Percentiles rank a stretch among this genome's conserved stretches.
Conservation (phyloP, 2,329 filamentous ascomycete species). For the Aureobasidium uvarum region DNA sequence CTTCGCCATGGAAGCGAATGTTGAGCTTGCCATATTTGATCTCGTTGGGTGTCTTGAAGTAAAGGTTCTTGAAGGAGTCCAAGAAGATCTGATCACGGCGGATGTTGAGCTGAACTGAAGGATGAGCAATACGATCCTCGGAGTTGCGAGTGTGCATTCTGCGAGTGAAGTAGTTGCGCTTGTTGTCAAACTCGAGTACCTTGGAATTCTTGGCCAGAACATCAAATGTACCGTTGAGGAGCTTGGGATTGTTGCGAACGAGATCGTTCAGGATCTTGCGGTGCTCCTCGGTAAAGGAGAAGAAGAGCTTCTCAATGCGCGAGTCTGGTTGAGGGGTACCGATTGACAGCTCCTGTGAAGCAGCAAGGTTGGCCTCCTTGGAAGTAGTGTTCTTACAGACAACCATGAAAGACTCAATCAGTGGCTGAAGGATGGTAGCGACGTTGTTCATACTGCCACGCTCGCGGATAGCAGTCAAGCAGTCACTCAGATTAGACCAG, state of each 20-base stretch:
- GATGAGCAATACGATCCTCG: conserved; percentile 68
- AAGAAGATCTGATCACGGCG: conserved; percentile 95
- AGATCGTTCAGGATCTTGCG: conserved; percentile 97
- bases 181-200: conserved; percentile 98
- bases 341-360: conserved; percentile 62
- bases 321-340: conserved; percentile 76
- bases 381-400: conserved; percentile 97
- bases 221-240: conserved; percentile 98
- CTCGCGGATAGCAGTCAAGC: conserved; percentile 81
- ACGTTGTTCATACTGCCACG: conserved; percentile 96
- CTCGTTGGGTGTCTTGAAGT: conserved; percentile 94
- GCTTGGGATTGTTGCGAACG: conserved; percentile 91
- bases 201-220: conserved; percentile 97
- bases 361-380: conserved; percentile 58
- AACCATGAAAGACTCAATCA: conserved; percentile 97
- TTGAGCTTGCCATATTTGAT: conserved; percentile 99
- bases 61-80: conserved; percentile 96
- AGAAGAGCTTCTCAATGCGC: conserved; percentile 87
- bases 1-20: conserved; percentile 94
- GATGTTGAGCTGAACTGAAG: conserved; percentile 80
- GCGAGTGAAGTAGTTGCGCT: conserved; percentile 97
- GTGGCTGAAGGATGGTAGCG: conserved; percentile 86
- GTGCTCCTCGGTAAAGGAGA: conserved; percentile 95
- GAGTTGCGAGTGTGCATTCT: conserved; percentile 76
- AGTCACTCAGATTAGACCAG: conserved; percentile 89